phyloP scores from a whole-genome alignment of 1,139 yeast genomes.

The Scheffersomyces insectosa region DNA sequence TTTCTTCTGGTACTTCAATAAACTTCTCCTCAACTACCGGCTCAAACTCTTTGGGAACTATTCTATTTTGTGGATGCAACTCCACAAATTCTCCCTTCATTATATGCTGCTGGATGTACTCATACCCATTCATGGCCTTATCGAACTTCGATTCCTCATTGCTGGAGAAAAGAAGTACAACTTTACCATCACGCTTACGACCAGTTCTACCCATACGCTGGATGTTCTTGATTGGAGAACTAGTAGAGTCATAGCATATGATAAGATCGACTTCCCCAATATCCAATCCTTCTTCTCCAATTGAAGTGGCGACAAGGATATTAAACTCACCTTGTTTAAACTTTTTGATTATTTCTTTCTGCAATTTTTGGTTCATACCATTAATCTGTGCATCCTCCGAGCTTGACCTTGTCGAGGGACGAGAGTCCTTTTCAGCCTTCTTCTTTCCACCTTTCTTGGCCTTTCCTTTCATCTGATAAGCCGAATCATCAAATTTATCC shows the following conservation, averaged over 20 bases:
- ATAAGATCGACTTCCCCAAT: constrained; percentile 97
- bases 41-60: constrained; percentile 55
- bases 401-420: constrained; percentile 25
- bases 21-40: constrained; percentile 59
- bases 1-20: constrained; percentile 72
- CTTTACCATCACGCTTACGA: constrained; percentile 85
- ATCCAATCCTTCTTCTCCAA: constrained; percentile 98
- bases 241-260: constrained; percentile 87
- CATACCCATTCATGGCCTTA: constrained; percentile 83
- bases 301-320: constrained; percentile 89
- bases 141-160: constrained; percentile 80
- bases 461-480: constrained; percentile 27
- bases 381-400: constrained; percentile 55
- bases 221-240: constrained; percentile 89
- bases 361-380: constrained; percentile 73
- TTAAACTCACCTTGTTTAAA: constrained; percentile 75
- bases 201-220: constrained; percentile 99
- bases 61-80: constrained; percentile 55
- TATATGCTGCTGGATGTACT: constrained; percentile 69
- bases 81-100: constrained; percentile 43
- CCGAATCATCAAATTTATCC: constrained; percentile 58
- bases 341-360: constrained; percentile 68
- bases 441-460: constrained; percentile 29
- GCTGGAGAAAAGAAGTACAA: constrained; percentile 73
- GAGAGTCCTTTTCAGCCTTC: constrained; percentile 18